phyloP scores from a whole-genome alignment of 257 asterid species.

The Scutellaria galericulata region DNA sequence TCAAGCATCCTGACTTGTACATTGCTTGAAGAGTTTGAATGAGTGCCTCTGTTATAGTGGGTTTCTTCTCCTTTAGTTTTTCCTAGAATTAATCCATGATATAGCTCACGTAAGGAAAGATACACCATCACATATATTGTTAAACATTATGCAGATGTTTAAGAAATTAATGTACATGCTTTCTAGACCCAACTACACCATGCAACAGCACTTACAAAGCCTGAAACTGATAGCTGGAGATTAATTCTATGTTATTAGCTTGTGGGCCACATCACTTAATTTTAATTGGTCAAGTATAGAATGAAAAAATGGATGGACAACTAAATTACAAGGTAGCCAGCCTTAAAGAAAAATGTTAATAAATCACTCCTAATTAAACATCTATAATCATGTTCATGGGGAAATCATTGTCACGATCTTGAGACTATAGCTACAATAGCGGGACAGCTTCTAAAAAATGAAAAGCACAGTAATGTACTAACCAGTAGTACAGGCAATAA shows the following conservation, averaged over 20 bases:
- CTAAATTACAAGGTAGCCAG: background rate
- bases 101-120: constrained; percentile 29
- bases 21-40: constrained; percentile 92
- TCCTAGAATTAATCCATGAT: constrained; percentile 54
- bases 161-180: constrained; percentile 4
- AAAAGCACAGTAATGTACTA: constrained; percentile 40
- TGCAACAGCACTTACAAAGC: constrained; percentile 21
- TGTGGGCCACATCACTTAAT: constrained; percentile 21
- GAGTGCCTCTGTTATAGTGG: constrained; percentile 77
- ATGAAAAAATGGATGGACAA: background rate
- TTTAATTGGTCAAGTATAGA: constrained; percentile 14
- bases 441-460: constrained; percentile 5
- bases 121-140: constrained; percentile 10
- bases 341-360: background rate
- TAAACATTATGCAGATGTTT: constrained; percentile 1
- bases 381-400: background rate
- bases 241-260: background rate
- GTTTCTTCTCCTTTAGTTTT: constrained; percentile 98
- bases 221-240: constrained; percentile 1
- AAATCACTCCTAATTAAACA: constrained; percentile 16
- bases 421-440: constrained; percentile 13
- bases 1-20: constrained; percentile 95
- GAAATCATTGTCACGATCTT: background rate
- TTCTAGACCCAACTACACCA: constrained; percentile 17
- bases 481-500: constrained; percentile 88